phyloP scores from a whole-genome alignment of 2,329 filamentous ascomycete species.

The Cladosporium sp. region DNA sequence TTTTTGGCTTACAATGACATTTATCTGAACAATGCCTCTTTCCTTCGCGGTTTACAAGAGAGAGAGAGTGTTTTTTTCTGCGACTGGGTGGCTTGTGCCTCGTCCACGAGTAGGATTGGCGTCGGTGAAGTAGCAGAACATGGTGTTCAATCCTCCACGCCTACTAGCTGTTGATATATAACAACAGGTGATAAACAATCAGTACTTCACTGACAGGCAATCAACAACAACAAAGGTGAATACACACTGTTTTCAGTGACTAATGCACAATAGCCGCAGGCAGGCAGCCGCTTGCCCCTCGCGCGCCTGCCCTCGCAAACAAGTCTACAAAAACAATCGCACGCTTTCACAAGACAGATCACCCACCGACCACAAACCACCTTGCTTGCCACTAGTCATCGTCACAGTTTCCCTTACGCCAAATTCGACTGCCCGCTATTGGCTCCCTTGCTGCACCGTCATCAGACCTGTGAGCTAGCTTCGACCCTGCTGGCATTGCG shows the following conservation, averaged over 20 bases:
- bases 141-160: not conserved
- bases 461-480: not conserved
- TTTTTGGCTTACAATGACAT: constrained; percentile 21
- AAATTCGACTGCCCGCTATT: not conserved
- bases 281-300: constrained; percentile 1
- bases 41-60: not conserved
- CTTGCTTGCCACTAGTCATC: not conserved
- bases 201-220: not conserved
- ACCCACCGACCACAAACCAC: not conserved
- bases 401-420: not conserved
- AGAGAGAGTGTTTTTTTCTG: not conserved
- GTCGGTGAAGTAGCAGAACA: not conserved
- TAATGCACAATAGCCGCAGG: not conserved
- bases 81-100: not conserved
- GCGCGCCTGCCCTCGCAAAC: not conserved
- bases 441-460: not conserved
- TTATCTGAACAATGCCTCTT: constrained; percentile 16
- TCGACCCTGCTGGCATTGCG: not conserved
- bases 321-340: not conserved
- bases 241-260: not conserved
- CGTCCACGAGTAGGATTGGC: not conserved
- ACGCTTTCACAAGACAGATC: not conserved
- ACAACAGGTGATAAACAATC: not conserved
- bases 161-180: not conserved
- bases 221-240: not conserved